Evolutionary conservation across 352 stramenopile species (phyloP), one percentile per base, ranked within the genome.

Genomic region (Pythium periplocum): DNA sequence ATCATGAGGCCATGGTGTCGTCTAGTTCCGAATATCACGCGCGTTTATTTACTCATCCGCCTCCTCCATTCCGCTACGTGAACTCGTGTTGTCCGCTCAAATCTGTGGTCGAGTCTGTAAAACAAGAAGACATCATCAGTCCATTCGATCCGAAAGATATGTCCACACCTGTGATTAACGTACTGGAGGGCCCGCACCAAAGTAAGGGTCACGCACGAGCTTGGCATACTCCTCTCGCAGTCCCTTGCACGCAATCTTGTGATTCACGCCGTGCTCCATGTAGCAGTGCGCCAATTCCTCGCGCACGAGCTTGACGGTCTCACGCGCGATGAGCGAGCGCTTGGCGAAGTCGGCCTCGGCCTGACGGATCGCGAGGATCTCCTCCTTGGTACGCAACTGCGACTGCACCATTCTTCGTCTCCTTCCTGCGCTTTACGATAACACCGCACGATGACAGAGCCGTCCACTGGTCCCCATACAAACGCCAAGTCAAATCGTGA

Each of bases 221-320:
- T 71, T 81, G 45, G 65, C 80, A 62, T 94, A 94, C 68, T 94
- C 79, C 52, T 94, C 81, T 49, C 84, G 82, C 46, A 94, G 55
- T 26, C 53, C 59, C 67, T 91, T 92, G 79, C 84, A 94, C 30
- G 75, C 78, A 53, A 92, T 84, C 61, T 86, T 89, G 81, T 94
- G 84, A 74, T 94, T 94, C 46, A 94, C 79, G 55, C 84, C 84
- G 66, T 92, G 75, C 66, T 94, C 83, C 61, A 90, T 86, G 73
- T 94, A 94, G 69, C 84, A 94, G 53, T 80, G 79, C 53, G 84
- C 81, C 58, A 94, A 68, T 63, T 94, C 82, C 48, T 92, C 84
- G 53, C 82, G 81, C 66, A 94, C 82, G 44, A 92, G 64, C 77
- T 92, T 94, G 57, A 94, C 53, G 4, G 60, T 86, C 68, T 92